Evolutionary conservation across 345 rosid genomes (phyloP), one percentile per base, ranked within the genome.

Genomic region (Aethionema arabicum): DNA sequence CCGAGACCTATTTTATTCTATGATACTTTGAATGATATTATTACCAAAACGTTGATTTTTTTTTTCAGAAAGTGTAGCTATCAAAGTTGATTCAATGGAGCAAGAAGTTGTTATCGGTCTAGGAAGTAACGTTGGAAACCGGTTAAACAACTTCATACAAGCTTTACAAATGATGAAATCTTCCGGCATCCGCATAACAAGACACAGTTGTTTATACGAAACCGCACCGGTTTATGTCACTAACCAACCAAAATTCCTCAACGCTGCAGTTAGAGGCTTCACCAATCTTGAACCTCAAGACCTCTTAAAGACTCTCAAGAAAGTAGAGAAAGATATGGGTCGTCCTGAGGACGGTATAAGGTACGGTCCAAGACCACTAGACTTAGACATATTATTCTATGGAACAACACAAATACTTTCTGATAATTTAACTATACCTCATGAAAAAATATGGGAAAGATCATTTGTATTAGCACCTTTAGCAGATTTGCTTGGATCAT

Each of bases 391-490:
- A 54, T 63, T 92, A 77, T 92, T 92, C 65, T 89, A 87, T 32
- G 97, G 97, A 7, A 85, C 78, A 71, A 72, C 78, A 51, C 83
- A 72, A 53, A 48, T 89, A 35, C 30, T 38, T 67, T 92, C 97
- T 10, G 89, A 83, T 46, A 56, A 41, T 12, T 86, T 89, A 14
- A 65, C 77, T 4, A 75, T 89, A 42, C 97, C 98, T 4, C 98
- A 92, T 31, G 85, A 81, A 82, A 81, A 96, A 73, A 85, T 92
- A 33, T 87, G 86, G 85, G 98, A 92, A 80, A 82, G 98, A 47
- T 85, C 95, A 11, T 92, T 92, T 80, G 97, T 89, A 7, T 56
- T 92, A 75, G 98, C 96, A 10, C 97, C 98, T 3, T 76, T 92
- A 82, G 69, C 85, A 13, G 97, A 92, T 84, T 76, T 89, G 35